Evolutionary conservation across 2,329 filamentous ascomycete genomes (phyloP), one percentile per base, ranked within the genome.

Genomic region (Trichoderma aggressivum): DNA sequence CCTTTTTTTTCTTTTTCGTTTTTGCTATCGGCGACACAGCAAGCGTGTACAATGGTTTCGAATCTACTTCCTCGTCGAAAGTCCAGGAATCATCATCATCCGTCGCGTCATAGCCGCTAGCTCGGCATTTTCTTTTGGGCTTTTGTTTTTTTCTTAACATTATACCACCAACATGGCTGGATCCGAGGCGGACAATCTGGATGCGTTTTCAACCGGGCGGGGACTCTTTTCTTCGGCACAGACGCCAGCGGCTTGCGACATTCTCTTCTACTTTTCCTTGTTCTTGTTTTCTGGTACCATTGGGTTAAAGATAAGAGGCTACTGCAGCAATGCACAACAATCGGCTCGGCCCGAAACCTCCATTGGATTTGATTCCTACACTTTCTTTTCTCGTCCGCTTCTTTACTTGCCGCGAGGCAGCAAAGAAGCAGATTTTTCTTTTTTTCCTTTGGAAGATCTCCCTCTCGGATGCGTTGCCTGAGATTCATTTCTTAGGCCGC

Each of bases 271-370:
- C 72, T 80, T 75, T 71, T 75, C 56, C 65, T 69, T 69, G 32
- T 72, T 76, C 75, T 75, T 75, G 70, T 77, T 75, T 69, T 75
- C 55, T 68, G 73, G 73, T 74, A 67, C 67, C 65, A 73, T 74
- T 76, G 76, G 78, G 75, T 79, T 77, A 79, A 81, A 85, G 83
- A 84, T 81, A 87, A 88, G 86, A 88, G 83, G 83, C 87, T 86
- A 78, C 86, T 84, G 87, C 87, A 89, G 87, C 87, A 88, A 89
- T 89, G 87, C 87, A 87, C 82, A 81, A 81, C 78, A 80, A 81
- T 84, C 83, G 84, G 84, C 82, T 77, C 75, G 81, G 81, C 78
- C 82, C 83, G 83, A 84, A 82, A 81, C 79, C 78, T 78, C 77
- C 75, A 75, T 78, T 79, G 78, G 79, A 81, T 84, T 82, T 83